Conservation (phyloP, 768 basidiomycete species). For the Tricholoma flavovirens region DNA sequence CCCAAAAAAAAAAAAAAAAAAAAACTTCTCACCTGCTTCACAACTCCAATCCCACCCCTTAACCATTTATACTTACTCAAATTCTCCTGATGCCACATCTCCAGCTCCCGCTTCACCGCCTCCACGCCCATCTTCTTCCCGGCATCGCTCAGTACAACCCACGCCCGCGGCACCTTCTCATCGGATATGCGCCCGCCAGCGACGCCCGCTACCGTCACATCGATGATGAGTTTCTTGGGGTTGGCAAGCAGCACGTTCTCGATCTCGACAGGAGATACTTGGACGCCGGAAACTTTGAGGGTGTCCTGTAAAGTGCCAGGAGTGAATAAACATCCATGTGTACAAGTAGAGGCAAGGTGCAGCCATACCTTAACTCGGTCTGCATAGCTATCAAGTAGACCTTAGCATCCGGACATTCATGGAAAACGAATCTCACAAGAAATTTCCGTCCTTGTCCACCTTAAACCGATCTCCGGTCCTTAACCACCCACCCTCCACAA, state of each 20-base stretch:
- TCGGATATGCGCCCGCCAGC: conserved; percentile 63
- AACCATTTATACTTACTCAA: conserved; percentile 76
- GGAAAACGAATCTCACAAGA: conserved; percentile 49
- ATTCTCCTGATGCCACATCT: conserved; percentile 55
- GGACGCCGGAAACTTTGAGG: conserved; percentile 72
- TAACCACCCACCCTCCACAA: conserved; percentile 62
- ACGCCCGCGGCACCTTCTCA: conserved; percentile 73
- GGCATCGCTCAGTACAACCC: conserved; percentile 59
- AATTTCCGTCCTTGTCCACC: conserved; percentile 52
- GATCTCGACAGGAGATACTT: conserved; percentile 78
- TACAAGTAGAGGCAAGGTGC: neutral
- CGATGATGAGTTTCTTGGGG: conserved; percentile 54
- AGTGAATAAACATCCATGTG: neutral
- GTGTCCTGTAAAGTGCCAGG: conserved; percentile 46
- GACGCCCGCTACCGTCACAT: conserved; percentile 71
- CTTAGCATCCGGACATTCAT: neutral
- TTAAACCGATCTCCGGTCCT: conserved; percentile 68
- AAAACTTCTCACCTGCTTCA: conserved; percentile 47
- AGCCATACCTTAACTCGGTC: conserved; percentile 65
- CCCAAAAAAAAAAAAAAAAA: too few species aligned
- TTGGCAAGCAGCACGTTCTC: conserved; percentile 61
- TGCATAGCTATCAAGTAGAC: conserved; percentile 46
- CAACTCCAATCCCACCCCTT: conserved; percentile 63
- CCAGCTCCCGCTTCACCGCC: conserved; percentile 40
- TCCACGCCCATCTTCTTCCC: conserved; percentile 46